Conservation (phyloP, 257 asterid genomes). For the Misopates orontium region DNA sequence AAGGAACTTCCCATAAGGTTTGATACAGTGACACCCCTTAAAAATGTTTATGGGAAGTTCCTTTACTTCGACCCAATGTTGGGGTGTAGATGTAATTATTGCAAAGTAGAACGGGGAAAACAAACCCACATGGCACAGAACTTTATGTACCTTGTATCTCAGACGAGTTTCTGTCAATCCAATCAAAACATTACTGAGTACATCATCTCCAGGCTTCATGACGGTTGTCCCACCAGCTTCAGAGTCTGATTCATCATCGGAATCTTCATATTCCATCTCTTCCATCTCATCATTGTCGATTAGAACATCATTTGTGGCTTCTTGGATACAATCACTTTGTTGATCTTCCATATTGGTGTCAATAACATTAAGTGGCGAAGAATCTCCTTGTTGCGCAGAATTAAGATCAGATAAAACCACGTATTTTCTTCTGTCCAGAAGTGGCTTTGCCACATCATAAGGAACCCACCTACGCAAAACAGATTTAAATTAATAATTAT, state of each 20-base stretch:
- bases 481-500: conserved; percentile 19
- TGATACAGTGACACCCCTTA: too few species aligned
- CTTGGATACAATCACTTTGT: conserved; percentile 43
- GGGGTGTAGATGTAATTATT: neutral
- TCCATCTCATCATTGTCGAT: conserved; percentile 59
- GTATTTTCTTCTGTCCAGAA: conserved; percentile 67
- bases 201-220: conserved; percentile 46
- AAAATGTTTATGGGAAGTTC: too few species aligned
- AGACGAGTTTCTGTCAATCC: conserved; percentile 62
- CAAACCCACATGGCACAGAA: conserved; percentile 13
- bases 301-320: conserved; percentile 46
- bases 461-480: conserved; percentile 74
- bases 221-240: conserved; percentile 40
- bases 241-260: conserved; percentile 56
- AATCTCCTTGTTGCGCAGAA: conserved; percentile 44
- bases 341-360: conserved; percentile 49
- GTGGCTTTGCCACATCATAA: conserved; percentile 69
- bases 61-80: neutral
- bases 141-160: conserved; percentile 59
- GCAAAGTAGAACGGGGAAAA: neutral
- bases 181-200: conserved; percentile 54
- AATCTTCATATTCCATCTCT: conserved; percentile 63
- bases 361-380: conserved; percentile 31
- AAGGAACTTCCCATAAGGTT: too few species aligned
- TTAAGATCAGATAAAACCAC: conserved; percentile 68